Evolutionary conservation across 805 yeast species (phyloP).

Genomic region (Wickerhamiella domercqiae): DNA sequence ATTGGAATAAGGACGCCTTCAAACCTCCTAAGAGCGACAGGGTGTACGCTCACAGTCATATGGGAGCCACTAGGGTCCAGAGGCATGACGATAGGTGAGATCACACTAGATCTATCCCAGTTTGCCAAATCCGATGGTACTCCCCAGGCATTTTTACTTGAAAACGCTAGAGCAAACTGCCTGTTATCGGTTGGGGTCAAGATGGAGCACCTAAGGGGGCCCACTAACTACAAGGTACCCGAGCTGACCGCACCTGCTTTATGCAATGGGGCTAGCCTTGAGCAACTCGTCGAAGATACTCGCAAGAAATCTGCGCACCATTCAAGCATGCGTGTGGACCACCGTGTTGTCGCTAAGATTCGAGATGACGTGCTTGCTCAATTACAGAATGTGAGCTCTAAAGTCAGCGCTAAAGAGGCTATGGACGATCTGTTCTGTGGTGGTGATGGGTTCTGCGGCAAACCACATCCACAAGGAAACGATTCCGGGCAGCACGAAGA

Average conservation of each 20-base stretch:
- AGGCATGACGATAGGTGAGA: slow-evolving; percentile 43
- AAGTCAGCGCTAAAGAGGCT: slow-evolving; percentile 49
- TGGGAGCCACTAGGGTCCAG: slow-evolving; percentile 28
- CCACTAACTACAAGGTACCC: slow-evolving; percentile 27
- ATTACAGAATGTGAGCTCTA: background rate
- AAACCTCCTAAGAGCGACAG: slow-evolving; percentile 25
- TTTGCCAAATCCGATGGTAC: slow-evolving; percentile 36
- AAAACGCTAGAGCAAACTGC: slow-evolving; percentile 69
- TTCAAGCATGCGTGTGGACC: slow-evolving; percentile 27
- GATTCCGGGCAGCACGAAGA: slow-evolving; percentile 3
- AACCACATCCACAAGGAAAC: background rate
- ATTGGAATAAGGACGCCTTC: slow-evolving; percentile 25
- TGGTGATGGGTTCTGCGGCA: slow-evolving; percentile 39
- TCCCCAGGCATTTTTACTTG: slow-evolving; percentile 47
- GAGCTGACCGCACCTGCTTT: slow-evolving; percentile 35
- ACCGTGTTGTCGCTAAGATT: background rate
- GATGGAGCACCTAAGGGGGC: slow-evolving; percentile 32
- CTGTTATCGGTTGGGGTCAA: slow-evolving; percentile 32
- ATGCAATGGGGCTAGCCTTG: slow-evolving; percentile 24
- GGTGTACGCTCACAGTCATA: slow-evolving; percentile 30
- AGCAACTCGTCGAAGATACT: slow-evolving; percentile 5
- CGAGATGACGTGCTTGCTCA: slow-evolving; percentile 1
- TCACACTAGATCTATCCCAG: slow-evolving; percentile 57
- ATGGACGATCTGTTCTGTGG: slow-evolving; percentile 61
- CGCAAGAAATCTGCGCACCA: slow-evolving; percentile 10